Percentiles rank a stretch among this genome's conserved stretches.
These are phyloP conservation scores for Poa pratensis DNA, from an alignment of 176 grass and related monocot genomes.

Conservation along the genomic window DNA sequence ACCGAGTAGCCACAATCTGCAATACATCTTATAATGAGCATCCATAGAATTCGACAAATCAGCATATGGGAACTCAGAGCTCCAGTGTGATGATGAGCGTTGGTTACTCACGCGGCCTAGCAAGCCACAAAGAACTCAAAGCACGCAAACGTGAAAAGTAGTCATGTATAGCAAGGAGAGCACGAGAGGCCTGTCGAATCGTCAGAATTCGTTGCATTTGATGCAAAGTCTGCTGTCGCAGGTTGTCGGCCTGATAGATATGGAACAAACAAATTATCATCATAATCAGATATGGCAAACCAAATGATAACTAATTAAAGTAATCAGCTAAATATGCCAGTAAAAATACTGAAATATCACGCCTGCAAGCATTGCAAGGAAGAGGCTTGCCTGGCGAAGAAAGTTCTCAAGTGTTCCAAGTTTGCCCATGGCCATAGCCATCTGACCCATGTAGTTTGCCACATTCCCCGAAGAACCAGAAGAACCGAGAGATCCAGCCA, in stretches of 20 bases:
- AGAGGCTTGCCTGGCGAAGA: slow-evolving; percentile 60
- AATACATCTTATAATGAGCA: neutral
- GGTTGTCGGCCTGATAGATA: slow-evolving; percentile 64
- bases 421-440: slow-evolving; percentile 92
- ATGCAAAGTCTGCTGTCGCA: slow-evolving; percentile 66
- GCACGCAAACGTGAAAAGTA: slow-evolving; percentile 72
- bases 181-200: slow-evolving; percentile 55
- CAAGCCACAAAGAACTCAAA: slow-evolving; percentile 74
- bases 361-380: neutral
- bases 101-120: slow-evolving; percentile 58
- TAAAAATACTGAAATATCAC: neutral
- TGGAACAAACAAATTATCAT: neutral
- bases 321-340: neutral
- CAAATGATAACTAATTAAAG: neutral
- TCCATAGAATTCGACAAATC: neutral
- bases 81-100: neutral
- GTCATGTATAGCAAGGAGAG: slow-evolving; percentile 61
- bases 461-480: slow-evolving; percentile 76
- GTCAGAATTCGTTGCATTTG: slow-evolving; percentile 74
- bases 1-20: slow-evolving; percentile 17
- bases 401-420: slow-evolving; percentile 77
- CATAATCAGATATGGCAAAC: neutral
- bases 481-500: slow-evolving; percentile 70
- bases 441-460: slow-evolving; percentile 91
- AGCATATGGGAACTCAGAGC: slow-evolving; percentile 23